These are phyloP conservation scores for Zea luxurians DNA, from an alignment of 176 grass and related monocot genomes.

Conservation along the genomic window DNA sequence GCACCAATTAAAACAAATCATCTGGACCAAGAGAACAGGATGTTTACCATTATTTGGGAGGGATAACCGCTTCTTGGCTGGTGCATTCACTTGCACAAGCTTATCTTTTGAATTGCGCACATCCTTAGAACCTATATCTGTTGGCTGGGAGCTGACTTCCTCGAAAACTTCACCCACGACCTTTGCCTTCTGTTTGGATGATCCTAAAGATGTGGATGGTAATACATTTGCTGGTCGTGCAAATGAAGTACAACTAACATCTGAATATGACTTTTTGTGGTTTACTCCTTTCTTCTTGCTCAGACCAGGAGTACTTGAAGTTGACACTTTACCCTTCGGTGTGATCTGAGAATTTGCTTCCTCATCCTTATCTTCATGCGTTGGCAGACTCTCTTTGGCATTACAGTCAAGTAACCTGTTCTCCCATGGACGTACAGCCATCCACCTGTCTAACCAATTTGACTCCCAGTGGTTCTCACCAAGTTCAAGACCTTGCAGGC, in stretches of 20 bases:
- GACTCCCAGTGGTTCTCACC: constrained; percentile 86
- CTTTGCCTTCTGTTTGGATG: constrained; percentile 54
- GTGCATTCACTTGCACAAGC: constrained; percentile 38
- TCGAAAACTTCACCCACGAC: constrained; percentile 53
- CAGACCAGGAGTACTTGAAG: constrained; percentile 34
- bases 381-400: constrained; percentile 52
- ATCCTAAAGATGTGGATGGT: constrained; percentile 54
- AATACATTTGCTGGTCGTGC: constrained; percentile 39
- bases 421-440: constrained; percentile 96
- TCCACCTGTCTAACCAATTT: constrained; percentile 98
- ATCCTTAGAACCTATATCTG: constrained; percentile 45
- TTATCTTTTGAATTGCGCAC: constrained; percentile 57
- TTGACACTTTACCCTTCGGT: constrained; percentile 46
- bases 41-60: constrained; percentile 65
- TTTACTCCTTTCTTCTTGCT: constrained; percentile 54
- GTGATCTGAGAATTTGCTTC: constrained; percentile 50
- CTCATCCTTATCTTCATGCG: constrained; percentile 47
- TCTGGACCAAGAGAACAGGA: background rate
- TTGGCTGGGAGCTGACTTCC: constrained; percentile 63
- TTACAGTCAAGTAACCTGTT: constrained; percentile 81
- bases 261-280: constrained; percentile 61
- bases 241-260: constrained; percentile 65
- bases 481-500: constrained; percentile 46
- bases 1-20: background rate
- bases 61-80: constrained; percentile 69